phyloP scores from a whole-genome alignment of 805 yeast genomes.

The Groenewaldozyma tartarivorans region DNA sequence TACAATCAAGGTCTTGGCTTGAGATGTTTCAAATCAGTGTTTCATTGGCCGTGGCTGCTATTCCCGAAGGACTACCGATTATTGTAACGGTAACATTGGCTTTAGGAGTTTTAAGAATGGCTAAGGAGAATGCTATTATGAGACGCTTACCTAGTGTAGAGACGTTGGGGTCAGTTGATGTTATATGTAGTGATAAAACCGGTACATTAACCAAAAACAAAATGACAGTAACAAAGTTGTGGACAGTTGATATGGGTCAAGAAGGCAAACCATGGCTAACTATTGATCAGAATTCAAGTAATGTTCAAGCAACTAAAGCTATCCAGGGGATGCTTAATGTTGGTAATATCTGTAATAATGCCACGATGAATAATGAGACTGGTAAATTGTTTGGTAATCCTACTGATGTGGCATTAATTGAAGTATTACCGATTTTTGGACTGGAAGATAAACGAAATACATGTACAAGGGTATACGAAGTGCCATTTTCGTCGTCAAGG shows the following conservation, averaged over 20 bases:
- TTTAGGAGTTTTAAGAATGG: conserved; percentile 93
- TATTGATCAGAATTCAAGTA: conserved; percentile 3
- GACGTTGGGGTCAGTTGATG: conserved; percentile 89
- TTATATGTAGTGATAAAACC: conserved; percentile 85
- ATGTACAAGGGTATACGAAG: conserved; percentile 53
- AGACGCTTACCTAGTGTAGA: conserved; percentile 92
- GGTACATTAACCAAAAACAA: conserved; percentile 86
- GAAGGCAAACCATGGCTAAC: conserved; percentile 11
- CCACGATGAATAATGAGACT: conserved; percentile 33
- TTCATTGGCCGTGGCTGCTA: conserved; percentile 96
- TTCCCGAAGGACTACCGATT: conserved; percentile 97
- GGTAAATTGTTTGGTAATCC: conserved; percentile 86
- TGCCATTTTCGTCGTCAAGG: conserved; percentile 75
- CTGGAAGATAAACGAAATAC: conserved; percentile 58
- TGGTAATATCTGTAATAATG: conserved; percentile 29
- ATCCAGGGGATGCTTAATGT: conserved; percentile 18
- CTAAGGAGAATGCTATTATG: conserved; percentile 86
- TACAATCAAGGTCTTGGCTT: conserved; percentile 91
- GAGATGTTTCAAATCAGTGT: conserved; percentile 98
- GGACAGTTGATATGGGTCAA: conserved; percentile 52
- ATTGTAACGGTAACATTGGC: conserved; percentile 97
- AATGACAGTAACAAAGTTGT: conserved; percentile 77
- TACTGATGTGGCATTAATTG: conserved; percentile 85
- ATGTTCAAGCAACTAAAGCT: conserved; percentile 11
- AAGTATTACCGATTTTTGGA: conserved; percentile 60